phyloP scores from a whole-genome alignment of 495 filamentous ascomycete genomes.

The Aspergillus diversus region DNA sequence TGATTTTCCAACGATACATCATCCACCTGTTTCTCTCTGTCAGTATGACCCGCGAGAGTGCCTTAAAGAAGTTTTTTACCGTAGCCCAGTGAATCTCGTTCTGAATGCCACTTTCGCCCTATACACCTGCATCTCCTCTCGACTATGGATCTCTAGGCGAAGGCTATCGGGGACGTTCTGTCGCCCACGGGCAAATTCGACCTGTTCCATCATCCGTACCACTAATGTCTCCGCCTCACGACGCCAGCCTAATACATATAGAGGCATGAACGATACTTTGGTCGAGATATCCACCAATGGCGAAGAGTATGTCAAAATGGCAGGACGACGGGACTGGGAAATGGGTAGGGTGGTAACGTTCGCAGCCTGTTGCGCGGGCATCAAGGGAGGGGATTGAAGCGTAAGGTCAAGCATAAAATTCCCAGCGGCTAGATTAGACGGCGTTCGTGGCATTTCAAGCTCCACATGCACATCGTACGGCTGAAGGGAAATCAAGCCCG shows the following conservation, averaged over 20 bases:
- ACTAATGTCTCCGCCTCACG: conserved; percentile 59
- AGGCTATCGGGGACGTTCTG: conserved; percentile 59
- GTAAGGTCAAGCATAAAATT: conserved; percentile 95
- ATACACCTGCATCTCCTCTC: conserved; percentile 75
- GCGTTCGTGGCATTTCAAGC: conserved; percentile 70
- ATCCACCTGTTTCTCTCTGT: conserved; percentile 58
- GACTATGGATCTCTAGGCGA: conserved; percentile 68
- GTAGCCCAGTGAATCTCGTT: conserved; percentile 72
- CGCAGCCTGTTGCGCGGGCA: conserved; percentile 28
- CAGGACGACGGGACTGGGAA: conserved; percentile 59
- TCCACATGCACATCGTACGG: conserved; percentile 70
- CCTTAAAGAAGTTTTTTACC: conserved; percentile 40
- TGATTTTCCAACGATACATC: conserved; percentile 79
- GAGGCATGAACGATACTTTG: conserved; percentile 56
- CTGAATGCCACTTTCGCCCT: conserved; percentile 65
- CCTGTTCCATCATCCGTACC: conserved; percentile 71
- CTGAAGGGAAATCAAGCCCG: conserved; percentile 48
- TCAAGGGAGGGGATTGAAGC: conserved; percentile 51
- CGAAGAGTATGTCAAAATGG: conserved; percentile 68
- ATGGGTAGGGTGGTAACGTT: conserved; percentile 35
- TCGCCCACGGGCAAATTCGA: conserved; percentile 63
- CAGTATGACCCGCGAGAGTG: conserved; percentile 2
- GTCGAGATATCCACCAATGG: conserved; percentile 56
- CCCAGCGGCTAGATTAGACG: conserved; percentile 59
- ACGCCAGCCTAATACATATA: conserved; percentile 61